Percentiles rank a stretch among this genome's conserved stretches.
Conservation (phyloP, 1,139 yeast species). For the Suhomyces maxii region DNA sequence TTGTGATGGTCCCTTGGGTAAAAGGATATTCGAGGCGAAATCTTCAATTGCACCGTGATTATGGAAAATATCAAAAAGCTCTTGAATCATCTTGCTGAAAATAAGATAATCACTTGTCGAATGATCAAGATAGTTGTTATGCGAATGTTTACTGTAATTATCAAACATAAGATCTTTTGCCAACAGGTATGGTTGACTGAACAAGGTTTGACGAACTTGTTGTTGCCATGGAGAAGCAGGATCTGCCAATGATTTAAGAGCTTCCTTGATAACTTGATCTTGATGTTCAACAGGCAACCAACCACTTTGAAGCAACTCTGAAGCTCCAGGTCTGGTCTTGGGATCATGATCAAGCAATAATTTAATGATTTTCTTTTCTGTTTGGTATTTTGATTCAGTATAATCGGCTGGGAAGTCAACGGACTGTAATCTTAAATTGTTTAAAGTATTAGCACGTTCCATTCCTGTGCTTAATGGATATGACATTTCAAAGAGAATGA, state of each 20-base stretch:
- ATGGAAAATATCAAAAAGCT: constrained; percentile 60
- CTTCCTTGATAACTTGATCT: constrained; percentile 86
- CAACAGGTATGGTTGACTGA: constrained; percentile 77
- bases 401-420: constrained; percentile 72
- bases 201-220: constrained; percentile 83
- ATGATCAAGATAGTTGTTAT: constrained; percentile 24
- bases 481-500: constrained; percentile 94
- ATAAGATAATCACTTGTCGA: constrained; percentile 39
- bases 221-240: constrained; percentile 94
- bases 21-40: constrained; percentile 50
- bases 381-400: constrained; percentile 45
- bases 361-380: constrained; percentile 66
- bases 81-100: constrained; percentile 53
- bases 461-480: constrained; percentile 81
- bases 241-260: constrained; percentile 78
- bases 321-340: constrained; percentile 71
- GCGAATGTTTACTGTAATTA: constrained; percentile 29
- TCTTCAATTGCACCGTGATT: constrained; percentile 87
- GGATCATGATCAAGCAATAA: constrained; percentile 79
- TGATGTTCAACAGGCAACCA: constrained; percentile 85
- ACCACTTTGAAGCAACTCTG: constrained; percentile 72
- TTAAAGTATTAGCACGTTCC: constrained; percentile 80
- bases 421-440: constrained; percentile 56
- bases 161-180: constrained; percentile 86
- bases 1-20: constrained; percentile 80